Evolutionary conservation across 2,329 filamentous ascomycete genomes (phyloP), one percentile per base, ranked within the genome.

Genomic region (Fusarium tuaranense): DNA sequence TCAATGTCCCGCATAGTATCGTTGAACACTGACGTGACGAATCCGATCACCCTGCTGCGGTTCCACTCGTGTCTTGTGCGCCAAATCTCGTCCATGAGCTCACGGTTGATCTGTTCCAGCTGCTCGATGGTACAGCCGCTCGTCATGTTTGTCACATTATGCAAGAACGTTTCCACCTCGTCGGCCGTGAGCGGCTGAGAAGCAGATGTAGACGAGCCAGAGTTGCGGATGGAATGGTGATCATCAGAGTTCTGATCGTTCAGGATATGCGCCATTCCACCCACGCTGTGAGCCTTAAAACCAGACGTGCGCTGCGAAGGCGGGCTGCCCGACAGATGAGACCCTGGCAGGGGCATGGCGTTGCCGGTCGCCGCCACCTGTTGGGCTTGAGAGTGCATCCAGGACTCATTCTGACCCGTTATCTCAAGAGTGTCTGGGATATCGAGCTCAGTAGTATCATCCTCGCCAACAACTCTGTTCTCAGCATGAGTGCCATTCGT

Each of bases 31-130:
- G 88, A 86, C 48, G 86, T 87, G 41, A 97, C 88, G 41, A 87
- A 85, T 55, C 85, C 85, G 16, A 92, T 87, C 16, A 98, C 95
- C 77, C 88, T 88, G 78, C 91, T 92, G 51, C 97, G 91, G 83
- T 99, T 97, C 90, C 94, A 97, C 79, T 97, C 92, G 58, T 91
- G 88, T 60, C 95, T 89, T 70, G 89, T 89, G 70, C 88, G 88
- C 97, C 97, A 99, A 53, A 98, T 89, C 73, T 92, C 91, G 70
- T 96, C 93, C 96, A 98, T 98, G 73, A 98, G 86, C 75, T 93
- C 91, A 9, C 95, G 92, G 81, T 95, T 95, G 81, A 98, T 92
- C 83, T 98, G 96, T 86, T 98, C 96, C 22, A 99, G 86, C 82
- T 99, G 96, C 84, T 99, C 97, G 63, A 99, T 94, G 0, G 92